Evolutionary conservation across 164 flowering plant species (phyloP).

Genomic region (Nymphaea colorata): DNA sequence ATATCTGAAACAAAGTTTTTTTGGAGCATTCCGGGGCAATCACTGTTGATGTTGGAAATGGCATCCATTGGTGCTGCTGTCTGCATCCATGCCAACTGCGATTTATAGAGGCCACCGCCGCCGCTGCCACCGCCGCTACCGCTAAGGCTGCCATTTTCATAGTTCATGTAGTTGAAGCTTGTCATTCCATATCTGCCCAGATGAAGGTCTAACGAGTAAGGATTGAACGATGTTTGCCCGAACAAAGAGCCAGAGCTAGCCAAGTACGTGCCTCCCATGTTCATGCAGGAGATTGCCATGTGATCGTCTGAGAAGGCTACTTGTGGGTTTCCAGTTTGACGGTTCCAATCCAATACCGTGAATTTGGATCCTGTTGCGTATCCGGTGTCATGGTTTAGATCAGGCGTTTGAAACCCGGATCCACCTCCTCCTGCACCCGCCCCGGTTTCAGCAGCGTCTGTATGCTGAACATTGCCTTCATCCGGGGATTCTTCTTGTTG

Average conservation of each 20-base stretch:
- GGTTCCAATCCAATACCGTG: slow-evolving; percentile 24
- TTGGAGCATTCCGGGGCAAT: slow-evolving; percentile 2
- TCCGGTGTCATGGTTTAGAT: slow-evolving; percentile 27
- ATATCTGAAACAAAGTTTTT: too few species aligned
- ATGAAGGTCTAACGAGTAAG: slow-evolving; percentile 47
- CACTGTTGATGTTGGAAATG: slow-evolving; percentile 17
- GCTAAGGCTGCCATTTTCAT: slow-evolving; percentile 10
- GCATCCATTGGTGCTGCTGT: slow-evolving; percentile 65
- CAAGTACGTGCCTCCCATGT: slow-evolving; percentile 34
- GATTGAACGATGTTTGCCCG: slow-evolving; percentile 28
- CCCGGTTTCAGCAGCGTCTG: too few species aligned
- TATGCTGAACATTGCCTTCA: too few species aligned
- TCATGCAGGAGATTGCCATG: too few species aligned
- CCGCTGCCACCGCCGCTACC: slow-evolving; percentile 2
- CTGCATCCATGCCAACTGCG: slow-evolving; percentile 33
- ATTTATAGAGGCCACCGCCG: slow-evolving; percentile 31
- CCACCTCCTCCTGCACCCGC: too few species aligned
- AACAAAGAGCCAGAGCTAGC: slow-evolving; percentile 38
- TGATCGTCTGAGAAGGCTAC: too few species aligned
- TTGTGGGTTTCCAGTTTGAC: too few species aligned
- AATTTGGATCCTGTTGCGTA: slow-evolving; percentile 39
- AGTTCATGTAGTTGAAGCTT: slow-evolving; percentile 30
- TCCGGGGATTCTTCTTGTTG: too few species aligned
- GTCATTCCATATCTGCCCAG: slow-evolving; percentile 28
- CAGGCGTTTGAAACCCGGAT: slow-evolving; percentile 5